A percentile compares a stretch with the other conserved stretches of the same genome.
phyloP scores from a whole-genome alignment of 106 monocot genomes.

The Dendrobium catenatum region DNA sequence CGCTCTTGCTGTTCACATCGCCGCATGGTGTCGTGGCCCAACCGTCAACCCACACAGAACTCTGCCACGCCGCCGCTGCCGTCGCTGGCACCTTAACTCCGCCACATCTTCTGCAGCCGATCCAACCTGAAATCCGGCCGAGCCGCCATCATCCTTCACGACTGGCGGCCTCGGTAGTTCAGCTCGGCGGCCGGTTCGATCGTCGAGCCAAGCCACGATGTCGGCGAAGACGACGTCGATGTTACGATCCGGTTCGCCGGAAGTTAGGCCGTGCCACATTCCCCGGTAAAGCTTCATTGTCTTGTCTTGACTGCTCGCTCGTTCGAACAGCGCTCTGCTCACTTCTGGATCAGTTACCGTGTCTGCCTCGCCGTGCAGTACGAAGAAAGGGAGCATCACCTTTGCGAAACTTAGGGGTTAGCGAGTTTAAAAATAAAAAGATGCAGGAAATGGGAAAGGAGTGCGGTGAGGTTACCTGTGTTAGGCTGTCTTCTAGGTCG shows the following conservation, averaged over 20 bases:
- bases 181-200: neutral
- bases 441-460: neutral
- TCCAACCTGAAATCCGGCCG: neutral
- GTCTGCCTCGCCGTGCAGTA: constrained; percentile 84
- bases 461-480: constrained; percentile 21
- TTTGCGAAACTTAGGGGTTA: neutral
- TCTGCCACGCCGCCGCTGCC: constrained; percentile 8
- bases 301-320: constrained; percentile 72
- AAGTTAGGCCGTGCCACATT: constrained; percentile 97
- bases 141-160: neutral
- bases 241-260: constrained; percentile 87
- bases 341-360: constrained; percentile 95
- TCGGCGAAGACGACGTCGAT: constrained; percentile 63
- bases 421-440: neutral
- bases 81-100: neutral
- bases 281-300: constrained; percentile 85
- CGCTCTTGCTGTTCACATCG: constrained; percentile 12
- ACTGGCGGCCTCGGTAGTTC: neutral
- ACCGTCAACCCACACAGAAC: constrained; percentile 30
- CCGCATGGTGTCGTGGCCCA: constrained; percentile 21
- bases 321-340: constrained; percentile 67
- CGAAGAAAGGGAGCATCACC: constrained; percentile 79
- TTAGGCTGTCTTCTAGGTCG: constrained; percentile 52
- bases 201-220: constrained; percentile 73
- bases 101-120: too few relatives aligned